phyloP scores from a whole-genome alignment of 352 stramenopile genomes.

The Pythium biforme region DNA sequence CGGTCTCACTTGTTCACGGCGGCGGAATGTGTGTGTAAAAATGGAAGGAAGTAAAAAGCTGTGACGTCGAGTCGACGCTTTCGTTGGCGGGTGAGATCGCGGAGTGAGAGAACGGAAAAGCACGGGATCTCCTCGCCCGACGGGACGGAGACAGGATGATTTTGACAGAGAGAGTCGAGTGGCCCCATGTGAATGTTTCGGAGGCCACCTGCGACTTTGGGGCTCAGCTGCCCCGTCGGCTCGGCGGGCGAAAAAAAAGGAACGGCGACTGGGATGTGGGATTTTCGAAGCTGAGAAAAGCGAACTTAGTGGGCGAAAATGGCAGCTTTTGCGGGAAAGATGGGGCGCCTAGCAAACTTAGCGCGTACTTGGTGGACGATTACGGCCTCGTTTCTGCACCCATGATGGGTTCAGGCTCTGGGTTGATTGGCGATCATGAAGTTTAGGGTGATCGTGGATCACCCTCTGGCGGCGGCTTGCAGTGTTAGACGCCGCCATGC shows the following conservation, averaged over 20 bases:
- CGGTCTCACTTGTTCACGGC: slow-evolving; percentile 1
- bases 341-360: not conserved
- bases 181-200: slow-evolving; percentile 2
- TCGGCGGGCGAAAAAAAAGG: slow-evolving; percentile 12
- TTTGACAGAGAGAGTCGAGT: slow-evolving; percentile 12
- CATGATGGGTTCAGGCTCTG: not conserved
- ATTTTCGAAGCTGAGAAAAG: not conserved
- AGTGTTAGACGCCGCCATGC: slow-evolving; percentile 17
- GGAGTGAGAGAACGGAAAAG: not conserved
- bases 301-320: slow-evolving; percentile 7
- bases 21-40: slow-evolving; percentile 1
- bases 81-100: not conserved
- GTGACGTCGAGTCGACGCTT: not conserved
- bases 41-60: not conserved
- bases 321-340: not conserved
- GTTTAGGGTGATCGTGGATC: not conserved
- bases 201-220: not conserved
- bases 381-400: not conserved
- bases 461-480: not conserved
- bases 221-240: slow-evolving; percentile 3
- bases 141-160: not conserved
- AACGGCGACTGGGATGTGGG: not conserved
- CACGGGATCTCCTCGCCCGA: not conserved
- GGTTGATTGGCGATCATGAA: slow-evolving; percentile 5
- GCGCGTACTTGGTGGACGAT: slow-evolving; percentile 1